Percentiles rank a stretch among this genome's conserved stretches.
These are phyloP conservation scores for Debaryomyces fabryi DNA, from an alignment of 1,139 yeast species.

Conservation along the genomic window DNA sequence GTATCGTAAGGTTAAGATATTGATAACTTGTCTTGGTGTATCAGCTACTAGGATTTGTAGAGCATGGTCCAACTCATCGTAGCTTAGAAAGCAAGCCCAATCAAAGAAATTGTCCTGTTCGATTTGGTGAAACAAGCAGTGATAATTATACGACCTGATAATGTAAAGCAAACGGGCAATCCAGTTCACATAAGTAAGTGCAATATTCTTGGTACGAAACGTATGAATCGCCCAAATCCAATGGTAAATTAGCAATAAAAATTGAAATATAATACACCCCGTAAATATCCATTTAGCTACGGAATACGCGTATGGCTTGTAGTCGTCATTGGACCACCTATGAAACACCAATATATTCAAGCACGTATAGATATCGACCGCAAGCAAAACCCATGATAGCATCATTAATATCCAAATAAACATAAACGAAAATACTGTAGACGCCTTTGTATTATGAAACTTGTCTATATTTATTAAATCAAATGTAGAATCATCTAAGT, in stretches of 20 bases:
- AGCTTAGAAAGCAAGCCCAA: conserved; percentile 67
- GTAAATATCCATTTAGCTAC: conserved; percentile 80
- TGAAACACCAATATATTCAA: conserved; percentile 73
- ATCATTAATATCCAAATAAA: conserved; percentile 53
- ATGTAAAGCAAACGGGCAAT: conserved; percentile 64
- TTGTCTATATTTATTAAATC: conserved; percentile 42
- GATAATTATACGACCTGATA: conserved; percentile 59
- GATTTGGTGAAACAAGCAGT: conserved; percentile 72
- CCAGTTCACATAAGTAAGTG: conserved; percentile 68
- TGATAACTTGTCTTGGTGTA: conserved; percentile 86
- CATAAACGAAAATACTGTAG: conserved; percentile 58
- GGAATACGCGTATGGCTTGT: conserved; percentile 59
- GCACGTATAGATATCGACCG: conserved; percentile 79
- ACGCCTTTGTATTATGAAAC: conserved; percentile 57
- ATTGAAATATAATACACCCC: conserved; percentile 79
- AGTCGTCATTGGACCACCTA: conserved; percentile 65
- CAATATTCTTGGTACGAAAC: conserved; percentile 64
- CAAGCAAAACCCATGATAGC: conserved; percentile 61
- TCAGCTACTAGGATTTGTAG: conserved; percentile 71
- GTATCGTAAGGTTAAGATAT: conserved; percentile 68
- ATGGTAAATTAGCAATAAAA: conserved; percentile 60
- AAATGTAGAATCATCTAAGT: conserved; percentile 45
- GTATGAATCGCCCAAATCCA: conserved; percentile 61
- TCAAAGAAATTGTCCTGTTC: conserved; percentile 69
- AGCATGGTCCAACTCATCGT: conserved; percentile 68